Evolutionary conservation across 345 rosid species (phyloP).

Genomic region (Salix udensis): DNA sequence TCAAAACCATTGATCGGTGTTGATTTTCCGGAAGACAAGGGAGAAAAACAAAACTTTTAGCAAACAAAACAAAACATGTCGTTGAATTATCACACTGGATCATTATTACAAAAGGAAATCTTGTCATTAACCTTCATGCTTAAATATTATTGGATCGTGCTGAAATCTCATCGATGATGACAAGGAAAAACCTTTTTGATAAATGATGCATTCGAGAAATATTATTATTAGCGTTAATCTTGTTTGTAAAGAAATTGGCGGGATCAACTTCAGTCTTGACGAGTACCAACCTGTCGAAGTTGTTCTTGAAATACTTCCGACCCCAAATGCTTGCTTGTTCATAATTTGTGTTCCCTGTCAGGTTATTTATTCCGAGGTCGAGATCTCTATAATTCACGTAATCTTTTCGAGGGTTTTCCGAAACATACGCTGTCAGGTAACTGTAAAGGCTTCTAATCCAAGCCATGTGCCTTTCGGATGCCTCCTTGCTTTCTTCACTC

Average conservation of each 20-base stretch:
- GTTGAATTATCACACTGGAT: no score
- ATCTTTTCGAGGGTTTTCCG: slow-evolving; percentile 50
- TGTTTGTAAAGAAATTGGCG: background rate
- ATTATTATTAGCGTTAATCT: background rate
- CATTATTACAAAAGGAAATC: background rate
- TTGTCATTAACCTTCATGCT: no score
- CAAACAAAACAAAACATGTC: background rate
- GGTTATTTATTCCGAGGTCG: slow-evolving; percentile 8
- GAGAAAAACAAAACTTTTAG: no score
- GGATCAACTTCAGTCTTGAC: background rate
- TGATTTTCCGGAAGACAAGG: no score
- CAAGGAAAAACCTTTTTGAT: background rate
- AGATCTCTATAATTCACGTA: slow-evolving; percentile 23
- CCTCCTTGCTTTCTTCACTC: slow-evolving; percentile 25
- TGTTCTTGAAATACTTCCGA: background rate
- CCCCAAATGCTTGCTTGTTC: background rate
- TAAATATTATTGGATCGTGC: no score
- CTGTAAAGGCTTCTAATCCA: slow-evolving; percentile 30
- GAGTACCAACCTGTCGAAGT: background rate
- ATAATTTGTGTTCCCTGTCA: background rate
- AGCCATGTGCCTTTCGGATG: slow-evolving; percentile 17
- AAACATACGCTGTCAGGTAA: slow-evolving; percentile 43
- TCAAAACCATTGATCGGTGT: no score
- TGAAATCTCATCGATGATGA: background rate
- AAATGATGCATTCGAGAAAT: background rate